phyloP scores from a whole-genome alignment of 768 basidiomycete species.

The Serendipita sp. region DNA sequence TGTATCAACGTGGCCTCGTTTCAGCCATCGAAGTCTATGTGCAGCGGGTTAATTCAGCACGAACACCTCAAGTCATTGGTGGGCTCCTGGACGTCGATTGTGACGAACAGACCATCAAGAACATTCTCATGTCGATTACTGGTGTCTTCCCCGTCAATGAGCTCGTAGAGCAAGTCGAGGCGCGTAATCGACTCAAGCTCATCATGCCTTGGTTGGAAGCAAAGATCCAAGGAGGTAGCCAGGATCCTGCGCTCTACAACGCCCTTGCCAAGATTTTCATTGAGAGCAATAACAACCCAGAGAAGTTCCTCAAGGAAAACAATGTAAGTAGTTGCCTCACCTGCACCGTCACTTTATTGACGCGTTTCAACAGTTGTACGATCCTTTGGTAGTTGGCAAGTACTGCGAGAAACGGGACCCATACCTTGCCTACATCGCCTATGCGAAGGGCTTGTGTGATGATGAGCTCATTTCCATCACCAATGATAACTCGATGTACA shows the following conservation, averaged over 20 bases:
- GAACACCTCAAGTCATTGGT: conserved; percentile 94
- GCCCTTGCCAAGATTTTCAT: conserved; percentile 98
- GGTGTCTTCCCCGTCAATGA: conserved; percentile 98
- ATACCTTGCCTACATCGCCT: conserved; percentile 96
- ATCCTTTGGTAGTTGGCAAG: conserved; percentile 93
- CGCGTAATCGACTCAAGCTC: conserved; percentile 87
- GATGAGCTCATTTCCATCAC: conserved; percentile 94
- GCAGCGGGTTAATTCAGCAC: conserved; percentile 90
- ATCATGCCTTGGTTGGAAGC: conserved; percentile 96
- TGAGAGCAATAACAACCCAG: conserved; percentile 97
- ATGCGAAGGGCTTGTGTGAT: conserved; percentile 97
- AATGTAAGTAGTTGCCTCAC: conserved; percentile 42
- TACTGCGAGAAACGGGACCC: conserved; percentile 99
- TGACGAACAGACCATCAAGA: conserved; percentile 90
- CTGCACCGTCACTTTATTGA: conserved; percentile 6
- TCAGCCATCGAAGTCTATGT: conserved; percentile 99
- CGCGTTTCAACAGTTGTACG: conserved; percentile 55
- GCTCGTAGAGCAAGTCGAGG: conserved; percentile 92
- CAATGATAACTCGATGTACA: conserved; percentile 99
- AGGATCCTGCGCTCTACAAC: conserved; percentile 89
- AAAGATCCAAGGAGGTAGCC: conserved; percentile 82
- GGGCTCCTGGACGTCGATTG: conserved; percentile 96
- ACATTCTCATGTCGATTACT: conserved; percentile 81
- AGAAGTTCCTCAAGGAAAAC: conserved; percentile 96
- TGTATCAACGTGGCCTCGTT: conserved; percentile 92